Evolutionary conservation across 495 filamentous ascomycete species (phyloP).

Genomic region (Neurospora sp.): DNA sequence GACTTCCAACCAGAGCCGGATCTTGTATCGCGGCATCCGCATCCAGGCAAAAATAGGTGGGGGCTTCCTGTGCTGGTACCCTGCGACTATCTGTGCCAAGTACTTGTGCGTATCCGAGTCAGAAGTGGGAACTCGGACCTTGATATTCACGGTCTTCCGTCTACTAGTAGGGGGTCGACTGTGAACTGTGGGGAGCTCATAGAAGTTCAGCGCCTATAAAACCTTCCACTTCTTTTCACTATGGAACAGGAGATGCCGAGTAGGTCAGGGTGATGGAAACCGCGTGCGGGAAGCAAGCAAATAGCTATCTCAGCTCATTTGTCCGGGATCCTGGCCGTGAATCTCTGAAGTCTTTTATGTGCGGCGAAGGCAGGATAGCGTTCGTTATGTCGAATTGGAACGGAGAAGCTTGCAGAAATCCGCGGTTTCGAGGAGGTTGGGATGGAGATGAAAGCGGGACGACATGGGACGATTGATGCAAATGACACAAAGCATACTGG

Average conservation of each 20-base stretch:
- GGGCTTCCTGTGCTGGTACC: constrained; percentile 12
- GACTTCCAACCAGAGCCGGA: constrained; percentile 23
- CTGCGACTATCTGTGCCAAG: constrained; percentile 9
- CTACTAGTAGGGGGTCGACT: not conserved
- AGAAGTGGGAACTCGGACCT: not conserved
- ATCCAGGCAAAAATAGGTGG: constrained; percentile 18
- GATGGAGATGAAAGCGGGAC: not conserved
- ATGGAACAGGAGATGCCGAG: not conserved
- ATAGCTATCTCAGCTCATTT: not conserved
- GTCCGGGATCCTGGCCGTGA: not conserved
- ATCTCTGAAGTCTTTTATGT: not conserved
- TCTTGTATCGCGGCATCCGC: constrained; percentile 19
- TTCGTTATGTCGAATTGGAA: not conserved
- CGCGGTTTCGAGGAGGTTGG: not conserved
- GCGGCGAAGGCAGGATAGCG: not conserved
- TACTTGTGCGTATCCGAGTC: not conserved
- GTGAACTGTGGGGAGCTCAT: not conserved
- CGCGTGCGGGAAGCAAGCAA: not conserved
- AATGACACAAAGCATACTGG: not conserved
- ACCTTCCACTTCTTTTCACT: not conserved
- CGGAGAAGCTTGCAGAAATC: not conserved
- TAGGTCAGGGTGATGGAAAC: not conserved
- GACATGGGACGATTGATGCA: not conserved
- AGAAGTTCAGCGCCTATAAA: not conserved
- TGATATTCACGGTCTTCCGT: not conserved